Percentiles rank a stretch among this genome's conserved stretches.
Evolutionary conservation across 345 rosid genomes (phyloP).

Genomic region (Ceriops zippeliana): DNA sequence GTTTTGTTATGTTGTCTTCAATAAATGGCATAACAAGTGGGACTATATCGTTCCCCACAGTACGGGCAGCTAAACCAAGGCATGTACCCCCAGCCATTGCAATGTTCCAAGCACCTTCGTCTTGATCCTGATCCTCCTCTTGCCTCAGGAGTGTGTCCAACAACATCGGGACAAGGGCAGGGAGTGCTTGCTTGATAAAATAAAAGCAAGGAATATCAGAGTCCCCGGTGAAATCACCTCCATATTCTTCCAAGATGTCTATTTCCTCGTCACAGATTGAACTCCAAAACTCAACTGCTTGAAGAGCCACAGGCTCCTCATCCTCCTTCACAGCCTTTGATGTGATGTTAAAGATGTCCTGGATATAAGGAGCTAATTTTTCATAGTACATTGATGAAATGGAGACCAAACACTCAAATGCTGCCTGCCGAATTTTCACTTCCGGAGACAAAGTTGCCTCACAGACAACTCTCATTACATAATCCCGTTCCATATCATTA

Average conservation of each 20-base stretch:
- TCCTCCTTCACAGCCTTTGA: slow-evolving; percentile 4
- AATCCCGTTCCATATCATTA: slow-evolving; percentile 3
- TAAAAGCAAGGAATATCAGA: slow-evolving; percentile 1
- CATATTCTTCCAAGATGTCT: neutral
- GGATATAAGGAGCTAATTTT: neutral
- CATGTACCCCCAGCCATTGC: slow-evolving; percentile 9
- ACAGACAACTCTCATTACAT: slow-evolving; percentile 1
- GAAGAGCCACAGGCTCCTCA: slow-evolving; percentile 8
- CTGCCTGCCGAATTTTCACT: neutral
- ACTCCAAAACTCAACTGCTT: slow-evolving; percentile 13
- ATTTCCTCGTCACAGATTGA: slow-evolving; percentile 5
- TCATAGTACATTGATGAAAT: slow-evolving; percentile 7
- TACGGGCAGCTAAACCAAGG: neutral
- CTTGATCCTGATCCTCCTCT: slow-evolving; percentile 6
- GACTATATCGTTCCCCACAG: neutral
- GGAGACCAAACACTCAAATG: slow-evolving; percentile 11
- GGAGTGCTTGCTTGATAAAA: slow-evolving; percentile 6
- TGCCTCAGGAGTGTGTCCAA: slow-evolving; percentile 2
- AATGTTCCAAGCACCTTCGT: slow-evolving; percentile 5
- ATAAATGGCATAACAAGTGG: slow-evolving; percentile 7
- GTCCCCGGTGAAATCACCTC: neutral
- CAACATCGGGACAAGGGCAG: slow-evolving; percentile 10
- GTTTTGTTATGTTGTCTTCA: slow-evolving; percentile 5
- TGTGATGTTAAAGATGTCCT: slow-evolving; percentile 4
- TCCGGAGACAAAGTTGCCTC: slow-evolving; percentile 1